Base-by-base conservation (phyloP, 2,329 filamentous ascomycete species). In the Aotearoamyces nothofagi region DNA sequence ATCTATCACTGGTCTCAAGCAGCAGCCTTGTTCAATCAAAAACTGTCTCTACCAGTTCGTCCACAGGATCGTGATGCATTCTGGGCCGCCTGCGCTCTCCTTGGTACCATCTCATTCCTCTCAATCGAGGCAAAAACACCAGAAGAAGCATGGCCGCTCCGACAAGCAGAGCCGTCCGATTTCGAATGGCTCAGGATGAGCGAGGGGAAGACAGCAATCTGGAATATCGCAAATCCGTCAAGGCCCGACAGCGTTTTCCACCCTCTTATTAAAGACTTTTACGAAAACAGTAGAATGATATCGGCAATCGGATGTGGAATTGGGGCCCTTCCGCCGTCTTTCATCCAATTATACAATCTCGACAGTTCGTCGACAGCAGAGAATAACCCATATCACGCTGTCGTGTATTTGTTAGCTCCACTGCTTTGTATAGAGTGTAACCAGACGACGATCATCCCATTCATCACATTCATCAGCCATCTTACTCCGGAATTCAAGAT, bases 121-220 rank as follows among this genome's bases (percentile, higher is more conserved):
- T 54, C 54, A 14, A 44, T 64, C 13, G 58, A 63, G 17, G 50
- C 52, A 1, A 34, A 41, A 1, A 47, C 50, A 0, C 51, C 63
- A 0, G 46, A 58, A 27, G 45, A 63, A 31, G 54, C 62, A 2
- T 78, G 70, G 70, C 71, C 71, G 1, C 48, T 77, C 2, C 60
- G 55, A 20, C 36, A 49, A 2, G 44, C 52, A 0, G 50, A 50
- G 1, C 34, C 51, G 1, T 41, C 49, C 1, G 65, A 73, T 35
- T 51, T 76, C 2, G 56, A 66, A 39, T 78, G 70, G 71, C 43
- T 76, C 2, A 61, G 54, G 27, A 57, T 76, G 44, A 59, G 55
- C 33, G 57, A 65, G 9, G 65, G 66, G 0, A 75, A 76, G 46
- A 57, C 54, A 30, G 54, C 57, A 4, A 52, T 75, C 1, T 71